phyloP scores from a whole-genome alignment of 352 stramenopile genomes.

The Globisporangium cederbergense region DNA sequence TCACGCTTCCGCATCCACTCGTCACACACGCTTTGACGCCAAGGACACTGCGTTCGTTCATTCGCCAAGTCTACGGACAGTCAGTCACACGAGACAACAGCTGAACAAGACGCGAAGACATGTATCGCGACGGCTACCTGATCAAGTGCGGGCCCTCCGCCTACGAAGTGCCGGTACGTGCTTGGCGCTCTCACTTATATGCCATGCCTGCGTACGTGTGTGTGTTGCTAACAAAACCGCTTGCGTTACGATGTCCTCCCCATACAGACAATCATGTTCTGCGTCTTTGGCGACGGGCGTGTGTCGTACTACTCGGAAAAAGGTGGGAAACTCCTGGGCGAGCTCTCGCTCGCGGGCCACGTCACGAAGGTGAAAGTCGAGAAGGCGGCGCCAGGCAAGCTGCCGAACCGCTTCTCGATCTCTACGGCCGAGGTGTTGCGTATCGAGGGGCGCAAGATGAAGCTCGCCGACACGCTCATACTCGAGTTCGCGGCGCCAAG shows the following conservation, averaged over 20 bases:
- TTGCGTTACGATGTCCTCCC: background rate
- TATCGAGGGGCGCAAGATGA: conserved; percentile 77
- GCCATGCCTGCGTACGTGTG: background rate
- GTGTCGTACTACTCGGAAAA: conserved; percentile 76
- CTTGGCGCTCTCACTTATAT: conserved; percentile 10
- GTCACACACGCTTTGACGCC: background rate
- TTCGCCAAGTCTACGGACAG: background rate
- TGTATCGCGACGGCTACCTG: conserved; percentile 83
- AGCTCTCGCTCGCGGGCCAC: conserved; percentile 61
- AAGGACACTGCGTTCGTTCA: conserved; percentile 1
- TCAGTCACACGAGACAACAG: background rate
- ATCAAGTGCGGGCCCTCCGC: conserved; percentile 48
- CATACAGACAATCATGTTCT: conserved; percentile 58
- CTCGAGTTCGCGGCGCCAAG: conserved; percentile 70
- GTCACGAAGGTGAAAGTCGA: conserved; percentile 80
- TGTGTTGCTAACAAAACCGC: background rate
- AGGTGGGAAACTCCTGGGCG: conserved; percentile 53
- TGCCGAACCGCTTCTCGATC: conserved; percentile 74
- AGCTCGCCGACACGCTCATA: conserved; percentile 55
- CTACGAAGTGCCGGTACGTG: conserved; percentile 52
- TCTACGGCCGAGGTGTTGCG: conserved; percentile 63
- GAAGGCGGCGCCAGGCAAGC: conserved; percentile 52
- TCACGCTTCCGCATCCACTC: background rate
- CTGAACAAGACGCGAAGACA: conserved; percentile 17
- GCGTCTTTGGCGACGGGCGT: conserved; percentile 73